Conservation (phyloP, 495 filamentous ascomycete species). For the Penicillium robsamsonii region DNA sequence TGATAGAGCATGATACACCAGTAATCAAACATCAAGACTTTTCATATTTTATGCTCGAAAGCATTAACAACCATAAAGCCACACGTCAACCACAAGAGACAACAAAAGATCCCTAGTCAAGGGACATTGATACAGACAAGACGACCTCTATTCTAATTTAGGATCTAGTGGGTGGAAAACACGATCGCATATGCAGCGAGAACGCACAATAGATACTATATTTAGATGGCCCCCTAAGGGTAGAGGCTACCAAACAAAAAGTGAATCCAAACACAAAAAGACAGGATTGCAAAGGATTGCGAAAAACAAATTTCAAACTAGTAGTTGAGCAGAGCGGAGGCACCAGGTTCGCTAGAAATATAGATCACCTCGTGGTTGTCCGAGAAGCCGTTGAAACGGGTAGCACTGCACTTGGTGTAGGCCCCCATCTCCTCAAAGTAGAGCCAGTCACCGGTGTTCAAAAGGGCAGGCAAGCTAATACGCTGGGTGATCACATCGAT, state of each 20-base stretch:
- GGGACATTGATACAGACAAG: background rate
- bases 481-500: conserved; percentile 87
- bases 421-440: conserved; percentile 99
- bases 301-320: conserved; percentile 18
- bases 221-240: background rate
- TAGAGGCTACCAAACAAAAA: background rate
- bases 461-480: conserved; percentile 64
- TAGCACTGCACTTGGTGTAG: conserved; percentile 96
- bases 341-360: conserved; percentile 87
- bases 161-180: background rate
- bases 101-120: background rate
- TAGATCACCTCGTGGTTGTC: conserved; percentile 91
- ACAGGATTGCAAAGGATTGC: conserved; percentile 4
- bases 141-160: conserved; percentile 4
- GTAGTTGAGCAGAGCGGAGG: conserved; percentile 67
- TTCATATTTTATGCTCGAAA: background rate
- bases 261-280: conserved; percentile 7
- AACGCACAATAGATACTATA: conserved; percentile 13
- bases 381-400: conserved; percentile 96
- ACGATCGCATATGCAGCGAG: conserved; percentile 3
- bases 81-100: background rate
- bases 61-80: background rate
- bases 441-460: conserved; percentile 94
- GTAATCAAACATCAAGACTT: background rate
- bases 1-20: conserved; percentile 10